phyloP scores from a whole-genome alignment of 2,329 filamentous ascomycete species.

The Leptographium radiaticola region DNA sequence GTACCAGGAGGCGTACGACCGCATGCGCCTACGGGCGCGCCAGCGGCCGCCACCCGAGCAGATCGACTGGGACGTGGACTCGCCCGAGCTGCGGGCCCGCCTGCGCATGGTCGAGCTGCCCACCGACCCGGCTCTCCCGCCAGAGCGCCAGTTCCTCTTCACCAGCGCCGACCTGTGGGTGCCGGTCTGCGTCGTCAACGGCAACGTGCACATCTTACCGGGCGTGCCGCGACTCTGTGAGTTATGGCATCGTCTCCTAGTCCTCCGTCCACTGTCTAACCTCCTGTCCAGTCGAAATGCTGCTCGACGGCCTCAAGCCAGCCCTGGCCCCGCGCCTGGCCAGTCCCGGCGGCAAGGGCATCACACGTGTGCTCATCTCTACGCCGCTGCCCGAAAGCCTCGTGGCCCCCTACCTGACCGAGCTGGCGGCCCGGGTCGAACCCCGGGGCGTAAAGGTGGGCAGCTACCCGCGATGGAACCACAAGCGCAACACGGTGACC shows the following conservation, averaged over 20 bases:
- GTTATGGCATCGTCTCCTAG: slow-evolving; percentile 14
- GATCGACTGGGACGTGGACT: slow-evolving; percentile 77
- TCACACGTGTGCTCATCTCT: slow-evolving; percentile 65
- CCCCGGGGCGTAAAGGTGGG: slow-evolving; percentile 79
- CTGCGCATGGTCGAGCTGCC: slow-evolving; percentile 85
- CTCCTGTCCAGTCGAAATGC: slow-evolving; percentile 43
- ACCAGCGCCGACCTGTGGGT: slow-evolving; percentile 78
- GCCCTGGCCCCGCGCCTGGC: slow-evolving; percentile 54
- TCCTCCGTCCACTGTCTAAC: not conserved
- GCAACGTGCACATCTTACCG: slow-evolving; percentile 85
- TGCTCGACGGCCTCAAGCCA: slow-evolving; percentile 68
- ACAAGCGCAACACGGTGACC: slow-evolving; percentile 78
- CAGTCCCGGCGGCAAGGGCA: slow-evolving; percentile 73
- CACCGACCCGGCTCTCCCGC: slow-evolving; percentile 50
- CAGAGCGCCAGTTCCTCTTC: slow-evolving; percentile 65
- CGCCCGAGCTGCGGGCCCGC: slow-evolving; percentile 65
- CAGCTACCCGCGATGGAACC: slow-evolving; percentile 88
- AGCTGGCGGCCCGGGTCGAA: slow-evolving; percentile 61
- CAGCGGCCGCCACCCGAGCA: slow-evolving; percentile 58
- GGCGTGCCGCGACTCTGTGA: slow-evolving; percentile 72
- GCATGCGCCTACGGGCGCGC: slow-evolving; percentile 73
- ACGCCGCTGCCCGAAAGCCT: slow-evolving; percentile 80
- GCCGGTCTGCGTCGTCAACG: slow-evolving; percentile 76
- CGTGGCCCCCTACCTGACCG: slow-evolving; percentile 70
- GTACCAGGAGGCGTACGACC: slow-evolving; percentile 61